Conservation (phyloP, 2,329 filamentous ascomycete genomes). For the Ophiostoma sp. region DNA sequence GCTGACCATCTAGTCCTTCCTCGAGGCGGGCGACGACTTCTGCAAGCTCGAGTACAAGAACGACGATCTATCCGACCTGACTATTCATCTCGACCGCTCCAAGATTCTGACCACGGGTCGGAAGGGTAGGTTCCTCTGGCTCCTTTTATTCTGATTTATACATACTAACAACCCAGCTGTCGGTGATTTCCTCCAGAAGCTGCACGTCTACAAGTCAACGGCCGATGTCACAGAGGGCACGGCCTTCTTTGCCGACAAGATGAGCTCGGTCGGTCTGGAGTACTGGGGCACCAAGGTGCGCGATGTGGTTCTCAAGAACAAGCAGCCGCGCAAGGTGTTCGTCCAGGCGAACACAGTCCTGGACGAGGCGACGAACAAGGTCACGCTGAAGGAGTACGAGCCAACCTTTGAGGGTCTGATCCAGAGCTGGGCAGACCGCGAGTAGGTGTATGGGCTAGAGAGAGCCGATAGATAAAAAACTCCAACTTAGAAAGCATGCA, state of each 20-base stretch:
- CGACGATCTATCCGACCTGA: constrained; percentile 73
- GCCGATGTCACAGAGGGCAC: constrained; percentile 75
- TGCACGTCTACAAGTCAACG: constrained; percentile 88
- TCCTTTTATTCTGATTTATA: not conserved
- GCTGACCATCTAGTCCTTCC: constrained; percentile 52
- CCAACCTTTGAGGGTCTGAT: constrained; percentile 74
- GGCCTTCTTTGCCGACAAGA: constrained; percentile 67
- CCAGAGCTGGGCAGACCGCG: constrained; percentile 68
- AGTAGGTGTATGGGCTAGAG: constrained; percentile 26
- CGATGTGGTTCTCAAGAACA: constrained; percentile 67
- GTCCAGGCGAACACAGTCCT: constrained; percentile 87
- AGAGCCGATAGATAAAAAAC: not conserved
- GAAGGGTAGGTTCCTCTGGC: constrained; percentile 43
- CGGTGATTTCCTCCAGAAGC: constrained; percentile 78
- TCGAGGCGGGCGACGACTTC: constrained; percentile 80
- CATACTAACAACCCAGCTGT: constrained; percentile 50
- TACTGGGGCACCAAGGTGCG: constrained; percentile 81
- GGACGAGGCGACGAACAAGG: constrained; percentile 61
- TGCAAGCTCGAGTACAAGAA: constrained; percentile 70
- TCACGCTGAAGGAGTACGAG: constrained; percentile 80
- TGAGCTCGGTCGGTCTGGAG: constrained; percentile 73
- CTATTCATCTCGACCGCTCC: constrained; percentile 73
- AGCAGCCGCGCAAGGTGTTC: constrained; percentile 83
- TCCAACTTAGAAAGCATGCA: not conserved
- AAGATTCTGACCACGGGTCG: constrained; percentile 83